A percentile compares a stretch with the other conserved stretches of the same genome.
Conservation (phyloP, 2,329 filamentous ascomycete species). For the Epichloe aotearoae region DNA sequence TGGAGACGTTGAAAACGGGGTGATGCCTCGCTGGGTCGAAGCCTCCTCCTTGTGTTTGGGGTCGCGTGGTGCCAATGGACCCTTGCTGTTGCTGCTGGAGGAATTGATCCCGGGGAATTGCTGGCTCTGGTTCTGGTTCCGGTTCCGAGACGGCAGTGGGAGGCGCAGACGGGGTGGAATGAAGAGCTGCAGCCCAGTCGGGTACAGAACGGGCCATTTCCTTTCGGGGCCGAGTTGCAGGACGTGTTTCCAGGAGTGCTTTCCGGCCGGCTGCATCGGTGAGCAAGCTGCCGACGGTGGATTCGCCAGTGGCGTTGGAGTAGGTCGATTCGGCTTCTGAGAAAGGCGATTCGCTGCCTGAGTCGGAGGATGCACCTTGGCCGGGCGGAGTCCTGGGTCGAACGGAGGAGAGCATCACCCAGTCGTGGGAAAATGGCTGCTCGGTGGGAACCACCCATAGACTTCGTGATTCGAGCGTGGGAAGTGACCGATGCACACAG, state of each 20-base stretch:
- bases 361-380: constrained; percentile 3
- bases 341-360: constrained; percentile 7
- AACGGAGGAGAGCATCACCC: constrained; percentile 6
- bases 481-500: not conserved
- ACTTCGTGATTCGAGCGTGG: not conserved
- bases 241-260: not conserved
- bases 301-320: constrained; percentile 6
- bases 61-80: not conserved
- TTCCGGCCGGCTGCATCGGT: not conserved
- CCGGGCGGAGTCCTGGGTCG: constrained; percentile 3
- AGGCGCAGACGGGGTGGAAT: not conserved
- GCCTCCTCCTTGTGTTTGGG: not conserved
- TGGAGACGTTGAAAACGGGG: constrained; percentile 1
- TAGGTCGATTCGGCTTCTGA: constrained; percentile 7
- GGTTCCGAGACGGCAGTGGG: not conserved
- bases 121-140: not conserved
- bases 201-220: not conserved
- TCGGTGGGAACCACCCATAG: constrained; percentile 3
- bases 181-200: not conserved
- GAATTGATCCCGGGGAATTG: no score
- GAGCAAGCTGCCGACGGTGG: constrained; percentile 4
- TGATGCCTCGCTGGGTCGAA: constrained; percentile 2
- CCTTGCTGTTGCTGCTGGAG: not conserved
- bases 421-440: constrained; percentile 4
- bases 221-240: not conserved